Base-by-base conservation (phyloP, 2,329 filamentous ascomycete genomes). In the Aureobasidium sp. region DNA sequence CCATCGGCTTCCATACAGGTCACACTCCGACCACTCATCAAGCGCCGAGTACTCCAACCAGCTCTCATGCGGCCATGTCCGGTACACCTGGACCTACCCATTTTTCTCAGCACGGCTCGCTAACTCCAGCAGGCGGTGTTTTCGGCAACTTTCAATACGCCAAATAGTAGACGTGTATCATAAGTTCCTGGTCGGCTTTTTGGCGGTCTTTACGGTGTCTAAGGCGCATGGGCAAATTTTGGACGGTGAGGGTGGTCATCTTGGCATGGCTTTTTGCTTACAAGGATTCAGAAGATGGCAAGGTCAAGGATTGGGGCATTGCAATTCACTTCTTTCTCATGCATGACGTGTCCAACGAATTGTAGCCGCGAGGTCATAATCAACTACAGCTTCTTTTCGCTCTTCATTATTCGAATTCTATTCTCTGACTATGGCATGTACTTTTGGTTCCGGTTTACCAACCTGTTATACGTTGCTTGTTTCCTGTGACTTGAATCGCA, bases 31-130 rank as follows among this genome's bases (percentile, higher is more conserved):
- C 60, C 21, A 62, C 65, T 30, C 68, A 70, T 16, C 56, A 56
- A 29, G 58, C 67, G 29, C 85, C 90, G 1, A 88, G 85, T 64
- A 91, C 87, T 11, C 84, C 80, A 6, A 83, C 80, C 56, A 81
- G 76, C 24, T 74, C 74, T 34, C 73, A 78, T 39, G 73, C 73
- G 41, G 74, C 72, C 32, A 67, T 78, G 40, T 73, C 74, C 38
- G 56, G 56, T 44, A 58, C 54, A 29, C 56, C 56, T 24, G 52
- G 54, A 27, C 50, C 56, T 17, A 8, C 34, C 25, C 56, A 58
- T 19, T 54, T 37, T 45, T 44, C 32, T 34, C 51, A 53, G 17
- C 40, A 39, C 32, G 25, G 51, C 17, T 44, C 39, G 40, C 51
- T 53, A 38, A 53, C 51, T 38, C 51, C 51, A 16, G 48, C 48